These are phyloP conservation scores for Corniculantispora saksenae DNA, from an alignment of 2,329 filamentous ascomycete genomes.

Conservation along the genomic window DNA sequence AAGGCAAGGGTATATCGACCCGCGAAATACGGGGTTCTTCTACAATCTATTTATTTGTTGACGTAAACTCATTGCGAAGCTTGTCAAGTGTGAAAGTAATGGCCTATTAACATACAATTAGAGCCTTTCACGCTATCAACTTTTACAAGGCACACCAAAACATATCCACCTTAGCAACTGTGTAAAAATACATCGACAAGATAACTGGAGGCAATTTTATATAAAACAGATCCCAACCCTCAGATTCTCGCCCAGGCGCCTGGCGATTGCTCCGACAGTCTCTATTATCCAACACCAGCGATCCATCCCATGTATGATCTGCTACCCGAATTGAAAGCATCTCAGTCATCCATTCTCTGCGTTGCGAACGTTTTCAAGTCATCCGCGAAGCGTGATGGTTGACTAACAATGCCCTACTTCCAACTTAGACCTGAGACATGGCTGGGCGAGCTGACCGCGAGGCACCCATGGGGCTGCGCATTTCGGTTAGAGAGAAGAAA, in stretches of 20 bases:
- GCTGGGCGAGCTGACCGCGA: slow-evolving; percentile 46
- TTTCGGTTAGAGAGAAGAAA: slow-evolving; percentile 55
- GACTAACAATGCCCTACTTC: neutral
- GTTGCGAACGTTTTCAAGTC: neutral
- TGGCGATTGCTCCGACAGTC: too few species aligned
- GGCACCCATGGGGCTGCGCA: slow-evolving; percentile 48
- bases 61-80: neutral
- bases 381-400: neutral
- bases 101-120: slow-evolving; percentile 8
- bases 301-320: too few species aligned
- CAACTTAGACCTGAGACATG: slow-evolving; percentile 55
- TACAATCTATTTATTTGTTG: neutral
- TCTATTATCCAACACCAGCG: too few species aligned
- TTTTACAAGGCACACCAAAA: too few species aligned
- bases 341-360: neutral
- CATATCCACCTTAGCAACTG: neutral
- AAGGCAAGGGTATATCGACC: neutral
- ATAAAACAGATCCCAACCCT: too few species aligned
- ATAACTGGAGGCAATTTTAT: neutral
- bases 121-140: neutral
- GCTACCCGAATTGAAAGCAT: neutral
- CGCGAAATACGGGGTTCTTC: neutral
- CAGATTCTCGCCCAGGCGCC: too few species aligned
- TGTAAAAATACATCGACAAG: neutral
- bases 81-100: neutral